Evolutionary conservation across 805 yeast species (phyloP).

Genomic region (Saccharomycopsis sp.): DNA sequence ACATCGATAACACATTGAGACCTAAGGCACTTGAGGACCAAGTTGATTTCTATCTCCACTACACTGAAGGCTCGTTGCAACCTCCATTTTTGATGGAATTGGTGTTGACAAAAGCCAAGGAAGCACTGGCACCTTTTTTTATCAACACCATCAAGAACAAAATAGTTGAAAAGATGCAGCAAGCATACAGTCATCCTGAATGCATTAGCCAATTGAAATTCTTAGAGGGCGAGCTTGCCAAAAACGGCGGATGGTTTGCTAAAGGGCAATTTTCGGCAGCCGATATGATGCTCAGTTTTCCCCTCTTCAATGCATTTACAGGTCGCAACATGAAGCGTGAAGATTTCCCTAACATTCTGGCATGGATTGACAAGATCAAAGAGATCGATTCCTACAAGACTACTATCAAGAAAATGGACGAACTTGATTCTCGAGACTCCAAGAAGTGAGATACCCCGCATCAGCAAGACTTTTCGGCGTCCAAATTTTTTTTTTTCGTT

Average conservation of each 20-base stretch:
- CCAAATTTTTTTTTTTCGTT: too few relatives aligned
- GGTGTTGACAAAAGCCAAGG: constrained; percentile 33
- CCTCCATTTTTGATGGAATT: constrained; percentile 37
- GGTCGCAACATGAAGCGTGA: constrained; percentile 20
- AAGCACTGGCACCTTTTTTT: constrained; percentile 40
- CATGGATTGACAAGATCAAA: constrained; percentile 24
- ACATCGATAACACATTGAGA: constrained; percentile 33
- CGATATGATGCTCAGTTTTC: constrained; percentile 48
- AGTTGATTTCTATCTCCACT: constrained; percentile 48
- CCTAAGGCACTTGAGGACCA: constrained; percentile 38
- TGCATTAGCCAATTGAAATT: constrained; percentile 33
- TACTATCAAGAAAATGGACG: neutral
- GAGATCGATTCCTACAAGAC: neutral
- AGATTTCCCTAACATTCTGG: constrained; percentile 25
- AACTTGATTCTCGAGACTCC: neutral
- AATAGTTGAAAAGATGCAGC: constrained; percentile 40
- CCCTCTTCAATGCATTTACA: constrained; percentile 27
- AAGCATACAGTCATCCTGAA: constrained; percentile 44
- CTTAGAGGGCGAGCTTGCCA: constrained; percentile 35
- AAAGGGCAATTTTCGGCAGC: constrained; percentile 48
- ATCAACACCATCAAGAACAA: constrained; percentile 37
- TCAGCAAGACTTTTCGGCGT: too few relatives aligned
- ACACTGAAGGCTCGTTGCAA: constrained; percentile 58
- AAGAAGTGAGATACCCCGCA: too few relatives aligned
- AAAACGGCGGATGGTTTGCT: constrained; percentile 38